Evolutionary conservation across 257 asterid genomes (phyloP).

Genomic region (Salvia rosmarinus): DNA sequence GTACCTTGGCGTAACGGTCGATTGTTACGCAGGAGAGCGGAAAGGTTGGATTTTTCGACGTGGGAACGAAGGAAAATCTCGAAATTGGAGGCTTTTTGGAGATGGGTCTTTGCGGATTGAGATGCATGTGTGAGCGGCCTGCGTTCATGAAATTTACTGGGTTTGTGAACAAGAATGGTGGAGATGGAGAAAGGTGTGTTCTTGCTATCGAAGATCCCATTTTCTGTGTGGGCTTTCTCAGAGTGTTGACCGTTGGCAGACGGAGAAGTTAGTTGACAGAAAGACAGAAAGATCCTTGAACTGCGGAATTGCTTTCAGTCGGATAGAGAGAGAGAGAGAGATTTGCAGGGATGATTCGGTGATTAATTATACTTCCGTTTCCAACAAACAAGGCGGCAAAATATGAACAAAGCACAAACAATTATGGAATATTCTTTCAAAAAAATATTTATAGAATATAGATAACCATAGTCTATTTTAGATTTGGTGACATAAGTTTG

Average conservation of each 20-base stretch:
- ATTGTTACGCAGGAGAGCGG: conserved; percentile 29
- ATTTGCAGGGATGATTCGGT: neutral
- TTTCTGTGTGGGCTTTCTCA: conserved; percentile 5
- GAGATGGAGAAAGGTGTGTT: conserved; percentile 28
- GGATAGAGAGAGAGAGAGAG: conserved; percentile 11
- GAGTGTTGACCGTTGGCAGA: conserved; percentile 1
- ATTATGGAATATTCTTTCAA: neutral
- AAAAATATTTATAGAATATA: neutral
- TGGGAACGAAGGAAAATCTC: conserved; percentile 3
- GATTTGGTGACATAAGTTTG: neutral
- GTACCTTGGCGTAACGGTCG: conserved; percentile 12
- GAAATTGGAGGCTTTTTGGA: conserved; percentile 28
- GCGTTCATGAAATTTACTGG: conserved; percentile 6
- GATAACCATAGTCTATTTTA: neutral
- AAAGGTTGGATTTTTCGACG: conserved; percentile 19
- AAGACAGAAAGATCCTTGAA: conserved; percentile 43
- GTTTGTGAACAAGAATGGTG: conserved; percentile 10
- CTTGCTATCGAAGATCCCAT: conserved; percentile 42
- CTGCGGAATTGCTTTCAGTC: conserved; percentile 40
- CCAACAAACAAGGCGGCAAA: conserved; percentile 41
- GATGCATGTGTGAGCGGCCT: conserved; percentile 22
- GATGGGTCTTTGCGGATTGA: neutral
- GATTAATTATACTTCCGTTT: neutral
- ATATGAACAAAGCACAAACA: conserved; percentile 1
- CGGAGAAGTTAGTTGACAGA: conserved; percentile 24